A percentile compares a stretch with the other conserved stretches of the same genome.
Evolutionary conservation across 208 protist genomes (phyloP).

Genomic region (Histomonas meleagridis): DNA sequence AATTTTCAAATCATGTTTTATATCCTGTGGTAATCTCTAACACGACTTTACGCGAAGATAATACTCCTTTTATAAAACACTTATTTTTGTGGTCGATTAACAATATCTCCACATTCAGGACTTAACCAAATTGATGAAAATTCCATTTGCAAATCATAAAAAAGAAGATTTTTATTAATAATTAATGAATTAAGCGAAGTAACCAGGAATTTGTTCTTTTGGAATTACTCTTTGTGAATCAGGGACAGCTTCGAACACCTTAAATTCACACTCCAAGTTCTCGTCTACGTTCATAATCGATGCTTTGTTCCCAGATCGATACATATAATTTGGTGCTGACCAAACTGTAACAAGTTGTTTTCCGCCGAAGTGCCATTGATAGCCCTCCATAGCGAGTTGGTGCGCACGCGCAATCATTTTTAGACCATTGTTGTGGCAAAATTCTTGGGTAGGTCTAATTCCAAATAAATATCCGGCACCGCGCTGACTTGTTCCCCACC

Average conservation of each 20-base stretch:
- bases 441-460: slow-evolving; percentile 59
- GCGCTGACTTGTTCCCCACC: slow-evolving; percentile 83
- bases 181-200: no score
- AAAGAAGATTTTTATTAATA: no score
- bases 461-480: slow-evolving; percentile 98
- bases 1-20: no score
- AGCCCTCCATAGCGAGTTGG: slow-evolving; percentile 58
- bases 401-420: slow-evolving; percentile 68
- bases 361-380: slow-evolving; percentile 58
- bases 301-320: slow-evolving; percentile 54
- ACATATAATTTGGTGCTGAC: slow-evolving; percentile 59
- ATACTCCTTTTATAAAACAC: no score
- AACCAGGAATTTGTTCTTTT: not conserved
- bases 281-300: slow-evolving; percentile 72
- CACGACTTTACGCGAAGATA: no score
- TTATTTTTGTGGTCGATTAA: no score
- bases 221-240: slow-evolving; percentile 54
- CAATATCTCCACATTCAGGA: no score
- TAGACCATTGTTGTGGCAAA: slow-evolving; percentile 77
- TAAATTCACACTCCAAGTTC: slow-evolving; percentile 66
- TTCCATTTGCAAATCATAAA: no score
- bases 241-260: slow-evolving; percentile 90
- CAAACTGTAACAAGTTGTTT: slow-evolving; percentile 56
- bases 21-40: no score
- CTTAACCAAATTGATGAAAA: no score